A percentile compares a stretch with the other conserved stretches of the same genome.
phyloP scores from a whole-genome alignment of 2,329 filamentous ascomycete species.

The Aureobasidium sp. region DNA sequence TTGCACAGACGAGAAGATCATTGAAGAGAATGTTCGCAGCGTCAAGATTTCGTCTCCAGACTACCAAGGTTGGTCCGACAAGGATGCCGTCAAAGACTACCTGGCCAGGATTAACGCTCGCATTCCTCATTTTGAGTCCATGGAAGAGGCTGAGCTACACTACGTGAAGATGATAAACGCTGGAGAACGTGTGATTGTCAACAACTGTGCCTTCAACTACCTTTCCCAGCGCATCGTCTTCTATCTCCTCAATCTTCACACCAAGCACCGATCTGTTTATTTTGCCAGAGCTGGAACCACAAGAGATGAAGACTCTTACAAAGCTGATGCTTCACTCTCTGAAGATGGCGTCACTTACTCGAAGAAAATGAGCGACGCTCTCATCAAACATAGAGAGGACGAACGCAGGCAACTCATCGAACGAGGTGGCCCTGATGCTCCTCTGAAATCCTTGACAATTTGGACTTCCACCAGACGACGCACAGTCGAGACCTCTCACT shows the following conservation, averaged over 20 bases:
- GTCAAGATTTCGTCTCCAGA: slow-evolving; percentile 98
- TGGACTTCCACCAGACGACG: slow-evolving; percentile 92
- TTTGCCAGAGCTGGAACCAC: slow-evolving; percentile 84
- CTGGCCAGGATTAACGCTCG: slow-evolving; percentile 81
- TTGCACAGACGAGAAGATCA: slow-evolving; percentile 86
- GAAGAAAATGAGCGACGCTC: slow-evolving; percentile 73
- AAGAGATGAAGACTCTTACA: slow-evolving; percentile 84
- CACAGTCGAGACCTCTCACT: slow-evolving; percentile 82
- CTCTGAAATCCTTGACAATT: slow-evolving; percentile 73
- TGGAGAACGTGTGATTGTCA: slow-evolving; percentile 85
- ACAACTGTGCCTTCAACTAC: slow-evolving; percentile 95
- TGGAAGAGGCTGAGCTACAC: slow-evolving; percentile 88
- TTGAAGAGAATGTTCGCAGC: slow-evolving; percentile 91
- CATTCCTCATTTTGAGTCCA: slow-evolving; percentile 93
- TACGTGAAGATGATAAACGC: slow-evolving; percentile 99
- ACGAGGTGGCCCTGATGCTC: slow-evolving; percentile 57
- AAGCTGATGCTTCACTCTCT: slow-evolving; percentile 78
- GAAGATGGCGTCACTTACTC: slow-evolving; percentile 75
- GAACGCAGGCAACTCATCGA: slow-evolving; percentile 65
- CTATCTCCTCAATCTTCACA: slow-evolving; percentile 94
- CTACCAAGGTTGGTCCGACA: slow-evolving; percentile 86
- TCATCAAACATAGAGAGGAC: slow-evolving; percentile 75
- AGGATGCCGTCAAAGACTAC: slow-evolving; percentile 89
- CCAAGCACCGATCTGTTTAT: slow-evolving; percentile 89
- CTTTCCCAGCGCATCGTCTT: slow-evolving; percentile 96